Evolutionary conservation across 257 asterid species (phyloP).

Genomic region (Osmanthus fragrans): DNA sequence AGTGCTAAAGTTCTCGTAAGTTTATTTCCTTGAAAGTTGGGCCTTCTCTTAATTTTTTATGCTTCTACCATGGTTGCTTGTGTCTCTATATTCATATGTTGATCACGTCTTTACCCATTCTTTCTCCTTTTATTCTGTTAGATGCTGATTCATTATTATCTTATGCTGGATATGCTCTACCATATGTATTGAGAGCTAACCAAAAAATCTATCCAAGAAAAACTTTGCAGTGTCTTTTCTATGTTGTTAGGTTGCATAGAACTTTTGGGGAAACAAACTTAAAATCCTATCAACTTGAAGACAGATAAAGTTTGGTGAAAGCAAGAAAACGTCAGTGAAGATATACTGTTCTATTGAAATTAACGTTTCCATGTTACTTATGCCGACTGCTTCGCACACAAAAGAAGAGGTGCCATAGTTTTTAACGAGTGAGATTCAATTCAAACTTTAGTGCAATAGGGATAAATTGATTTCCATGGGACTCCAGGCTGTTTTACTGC

Average conservation of each 20-base stretch:
- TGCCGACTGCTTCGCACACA: not conserved
- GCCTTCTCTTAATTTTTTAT: conserved; percentile 10
- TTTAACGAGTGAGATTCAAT: not conserved
- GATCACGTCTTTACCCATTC: not conserved
- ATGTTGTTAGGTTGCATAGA: not conserved
- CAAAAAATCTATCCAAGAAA: not conserved
- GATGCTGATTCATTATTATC: not conserved
- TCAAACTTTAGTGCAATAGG: not conserved
- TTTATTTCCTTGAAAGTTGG: conserved; percentile 26
- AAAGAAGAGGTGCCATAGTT: not conserved
- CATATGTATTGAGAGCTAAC: not conserved
- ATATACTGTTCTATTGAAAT: not conserved
- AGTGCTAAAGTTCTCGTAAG: conserved; percentile 86
- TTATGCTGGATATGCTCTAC: not conserved
- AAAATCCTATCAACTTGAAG: conserved; percentile 8
- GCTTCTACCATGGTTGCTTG: not conserved
- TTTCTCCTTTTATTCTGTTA: too few species aligned
- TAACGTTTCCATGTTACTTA: not conserved
- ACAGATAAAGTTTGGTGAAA: not conserved
- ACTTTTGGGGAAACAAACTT: not conserved
- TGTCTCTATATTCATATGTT: not conserved
- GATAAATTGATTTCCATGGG: not conserved
- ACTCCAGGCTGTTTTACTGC: not conserved
- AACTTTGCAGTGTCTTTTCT: not conserved
- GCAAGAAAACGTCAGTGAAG: conserved; percentile 1